A percentile compares a stretch with the other conserved stretches of the same genome.
phyloP scores from a whole-genome alignment of 768 basidiomycete genomes.

The Leccinum uliginosum region DNA sequence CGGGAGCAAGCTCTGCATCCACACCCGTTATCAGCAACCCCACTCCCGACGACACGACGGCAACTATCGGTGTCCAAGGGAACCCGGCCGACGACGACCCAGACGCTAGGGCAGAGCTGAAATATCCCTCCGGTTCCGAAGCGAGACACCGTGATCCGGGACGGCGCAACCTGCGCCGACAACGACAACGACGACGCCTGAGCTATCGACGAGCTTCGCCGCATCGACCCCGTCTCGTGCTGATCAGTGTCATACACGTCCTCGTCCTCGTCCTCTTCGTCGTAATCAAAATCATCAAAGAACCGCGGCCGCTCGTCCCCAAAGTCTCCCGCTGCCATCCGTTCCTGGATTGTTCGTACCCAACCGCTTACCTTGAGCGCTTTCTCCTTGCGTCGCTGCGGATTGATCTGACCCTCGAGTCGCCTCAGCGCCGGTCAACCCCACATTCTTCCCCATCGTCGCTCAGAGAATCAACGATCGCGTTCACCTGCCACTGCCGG shows the following conservation, averaged over 20 bases:
- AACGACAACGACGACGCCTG: not conserved
- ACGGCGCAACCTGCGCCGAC: constrained; percentile 9
- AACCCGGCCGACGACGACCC: constrained; percentile 17
- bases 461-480: constrained; percentile 67
- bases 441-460: constrained; percentile 76
- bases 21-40: constrained; percentile 31
- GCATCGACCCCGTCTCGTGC: constrained; percentile 29
- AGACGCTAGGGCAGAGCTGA: constrained; percentile 13
- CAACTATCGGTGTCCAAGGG: constrained; percentile 15
- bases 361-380: constrained; percentile 77
- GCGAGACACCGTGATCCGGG: constrained; percentile 19
- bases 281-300: constrained; percentile 41
- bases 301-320: constrained; percentile 57
- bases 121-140: constrained; percentile 23
- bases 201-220: not conserved
- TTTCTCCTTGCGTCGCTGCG: constrained; percentile 63
- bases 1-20: constrained; percentile 48
- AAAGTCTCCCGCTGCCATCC: constrained; percentile 62
- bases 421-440: constrained; percentile 73
- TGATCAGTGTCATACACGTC: constrained; percentile 31
- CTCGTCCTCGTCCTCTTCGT: constrained; percentile 33
- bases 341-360: constrained; percentile 68
- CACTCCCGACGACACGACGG: not conserved
- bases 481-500: constrained; percentile 82
- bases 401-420: constrained; percentile 84